Conservation (phyloP, 805 yeast genomes). For the Wickerhamiella siamensis region DNA sequence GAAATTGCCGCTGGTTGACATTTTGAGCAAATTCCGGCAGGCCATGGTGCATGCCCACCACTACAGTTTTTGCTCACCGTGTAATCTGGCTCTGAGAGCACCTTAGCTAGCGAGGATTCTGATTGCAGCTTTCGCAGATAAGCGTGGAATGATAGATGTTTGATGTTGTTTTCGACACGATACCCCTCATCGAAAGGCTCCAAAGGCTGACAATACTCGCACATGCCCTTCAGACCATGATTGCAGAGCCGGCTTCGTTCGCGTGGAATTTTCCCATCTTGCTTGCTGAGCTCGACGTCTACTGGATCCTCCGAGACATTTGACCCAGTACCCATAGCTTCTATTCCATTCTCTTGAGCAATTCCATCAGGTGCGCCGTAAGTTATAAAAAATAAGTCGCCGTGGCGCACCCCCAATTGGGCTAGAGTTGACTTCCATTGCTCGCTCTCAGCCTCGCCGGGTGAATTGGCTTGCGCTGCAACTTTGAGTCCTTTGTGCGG, state of each 20-base stretch:
- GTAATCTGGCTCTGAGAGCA: conserved; percentile 46
- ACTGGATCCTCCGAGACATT: conserved; percentile 25
- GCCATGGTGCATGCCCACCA: conserved; percentile 87
- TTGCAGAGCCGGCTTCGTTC: conserved; percentile 50
- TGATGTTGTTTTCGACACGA: conserved; percentile 59
- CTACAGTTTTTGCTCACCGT: conserved; percentile 46
- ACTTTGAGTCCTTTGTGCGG: conserved; percentile 24
- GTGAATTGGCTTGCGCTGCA: conserved; percentile 33
- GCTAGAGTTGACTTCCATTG: conserved; percentile 26
- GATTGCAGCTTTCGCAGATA: conserved; percentile 53
- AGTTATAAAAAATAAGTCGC: conserved; percentile 40
- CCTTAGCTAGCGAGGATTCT: conserved; percentile 46
- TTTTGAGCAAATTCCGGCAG: conserved; percentile 84
- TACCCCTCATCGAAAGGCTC: conserved; percentile 89
- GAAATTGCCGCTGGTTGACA: conserved; percentile 96
- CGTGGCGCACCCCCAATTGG: conserved; percentile 34
- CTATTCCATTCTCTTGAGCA: neutral
- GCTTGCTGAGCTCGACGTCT: conserved; percentile 50
- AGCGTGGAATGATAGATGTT: conserved; percentile 80
- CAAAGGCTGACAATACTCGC: conserved; percentile 89
- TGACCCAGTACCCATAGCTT: conserved; percentile 1
- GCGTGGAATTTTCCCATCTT: conserved; percentile 62
- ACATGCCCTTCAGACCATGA: conserved; percentile 92
- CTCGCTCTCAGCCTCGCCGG: conserved; percentile 27
- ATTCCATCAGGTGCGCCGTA: conserved; percentile 18